Evolutionary conservation across 306 rosid genomes (phyloP).

Genomic region (Mimosa pudica): DNA sequence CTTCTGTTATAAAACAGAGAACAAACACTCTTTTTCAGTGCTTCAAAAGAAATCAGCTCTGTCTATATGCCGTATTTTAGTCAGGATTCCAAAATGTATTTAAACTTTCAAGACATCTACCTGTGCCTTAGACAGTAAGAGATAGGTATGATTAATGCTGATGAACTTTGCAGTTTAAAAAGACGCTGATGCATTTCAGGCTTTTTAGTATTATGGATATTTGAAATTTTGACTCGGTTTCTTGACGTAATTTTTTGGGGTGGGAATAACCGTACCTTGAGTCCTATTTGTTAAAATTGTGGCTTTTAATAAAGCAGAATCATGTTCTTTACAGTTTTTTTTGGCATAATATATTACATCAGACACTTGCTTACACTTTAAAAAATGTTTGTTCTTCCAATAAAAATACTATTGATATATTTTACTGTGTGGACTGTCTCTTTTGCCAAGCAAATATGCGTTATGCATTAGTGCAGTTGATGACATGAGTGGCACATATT

Average conservation of each 20-base stretch:
- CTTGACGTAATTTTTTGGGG: not conserved
- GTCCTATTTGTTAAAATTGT: not conserved
- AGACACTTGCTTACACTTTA: conserved; percentile 17
- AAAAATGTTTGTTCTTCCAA: not conserved
- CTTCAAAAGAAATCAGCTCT: conserved; percentile 14
- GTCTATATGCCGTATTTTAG: not conserved
- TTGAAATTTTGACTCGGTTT: no score
- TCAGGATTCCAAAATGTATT: conserved; percentile 5
- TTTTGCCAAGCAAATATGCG: not conserved
- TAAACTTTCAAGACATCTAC: not conserved
- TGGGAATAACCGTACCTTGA: not conserved
- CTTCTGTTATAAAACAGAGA: conserved; percentile 1
- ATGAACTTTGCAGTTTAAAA: not conserved
- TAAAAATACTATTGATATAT: not conserved
- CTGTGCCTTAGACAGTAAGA: not conserved
- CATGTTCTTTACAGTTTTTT: conserved; percentile 4
- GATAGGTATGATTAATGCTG: not conserved
- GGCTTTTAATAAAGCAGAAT: not conserved
- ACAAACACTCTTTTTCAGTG: conserved; percentile 11
- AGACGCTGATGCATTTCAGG: not conserved
- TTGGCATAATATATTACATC: not conserved
- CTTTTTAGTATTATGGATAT: not conserved
- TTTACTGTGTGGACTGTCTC: not conserved
- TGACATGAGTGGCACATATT: conserved; percentile 10
- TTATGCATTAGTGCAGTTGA: conserved; percentile 2